Conservation (phyloP, 2,329 filamentous ascomycete genomes). For the Colletotrichum eleusines region DNA sequence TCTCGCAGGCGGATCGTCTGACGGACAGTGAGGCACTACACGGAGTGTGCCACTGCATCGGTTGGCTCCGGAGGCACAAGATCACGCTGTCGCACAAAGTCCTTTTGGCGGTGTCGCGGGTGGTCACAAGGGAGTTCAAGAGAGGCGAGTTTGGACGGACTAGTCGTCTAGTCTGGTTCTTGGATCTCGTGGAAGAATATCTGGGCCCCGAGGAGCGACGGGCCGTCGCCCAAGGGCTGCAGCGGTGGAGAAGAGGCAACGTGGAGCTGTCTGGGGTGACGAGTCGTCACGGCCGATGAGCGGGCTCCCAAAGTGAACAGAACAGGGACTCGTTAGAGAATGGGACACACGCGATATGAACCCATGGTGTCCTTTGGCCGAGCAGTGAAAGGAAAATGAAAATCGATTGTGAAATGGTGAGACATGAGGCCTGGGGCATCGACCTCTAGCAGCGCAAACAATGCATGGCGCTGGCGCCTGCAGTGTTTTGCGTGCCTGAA, state of each 20-base stretch:
- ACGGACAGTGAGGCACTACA: conserved; percentile 16
- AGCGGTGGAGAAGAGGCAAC: conserved; percentile 45
- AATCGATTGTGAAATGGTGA: conserved; percentile 21
- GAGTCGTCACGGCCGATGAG: background rate
- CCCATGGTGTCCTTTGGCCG: background rate
- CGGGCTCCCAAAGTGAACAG: background rate
- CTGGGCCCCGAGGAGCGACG: conserved; percentile 42
- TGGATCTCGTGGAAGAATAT: conserved; percentile 45
- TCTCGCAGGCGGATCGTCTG: conserved; percentile 46
- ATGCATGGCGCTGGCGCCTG: background rate
- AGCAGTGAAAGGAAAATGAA: conserved; percentile 16
- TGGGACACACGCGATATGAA: conserved; percentile 22
- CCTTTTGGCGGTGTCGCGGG: conserved; percentile 46
- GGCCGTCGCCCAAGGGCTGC: conserved; percentile 17
- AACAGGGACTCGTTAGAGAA: conserved; percentile 21
- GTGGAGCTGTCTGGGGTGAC: background rate
- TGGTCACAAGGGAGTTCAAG: conserved; percentile 52
- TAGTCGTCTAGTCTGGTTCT: conserved; percentile 48
- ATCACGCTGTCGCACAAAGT: conserved; percentile 44
- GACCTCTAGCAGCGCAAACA: conserved; percentile 8
- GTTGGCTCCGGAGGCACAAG: conserved; percentile 35
- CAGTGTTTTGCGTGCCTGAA: conserved; percentile 9
- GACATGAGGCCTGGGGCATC: conserved; percentile 20
- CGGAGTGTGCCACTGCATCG: conserved; percentile 25
- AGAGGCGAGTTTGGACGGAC: conserved; percentile 50